Evolutionary conservation across 805 yeast species (phyloP), one percentile per base, ranked within the genome.

Genomic region (Yamadazyma ubonensis): DNA sequence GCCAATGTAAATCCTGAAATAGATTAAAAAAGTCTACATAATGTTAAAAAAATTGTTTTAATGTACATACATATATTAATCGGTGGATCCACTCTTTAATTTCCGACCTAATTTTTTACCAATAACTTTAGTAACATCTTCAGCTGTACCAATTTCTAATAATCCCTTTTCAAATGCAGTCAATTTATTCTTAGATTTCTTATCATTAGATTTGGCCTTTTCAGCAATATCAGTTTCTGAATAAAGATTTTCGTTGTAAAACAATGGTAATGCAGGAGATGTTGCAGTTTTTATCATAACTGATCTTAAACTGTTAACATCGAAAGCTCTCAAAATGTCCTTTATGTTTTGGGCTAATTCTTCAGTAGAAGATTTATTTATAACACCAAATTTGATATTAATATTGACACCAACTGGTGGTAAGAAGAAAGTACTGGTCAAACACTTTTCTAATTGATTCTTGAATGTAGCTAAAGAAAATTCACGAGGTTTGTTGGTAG

Each of bases 181-280:
- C 37, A 81, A 64, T 10, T 33, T 14, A 23, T 14, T 18, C 32
- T 36, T 41, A n/a, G 29, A n/a, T 44, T 72, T 67, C 28, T 62
- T 69, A 15, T 55, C 54, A 17, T 10, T 52, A 3, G 55, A 48
- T 19, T 53, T 54, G 5, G 36, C 47, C 17, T 54, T 50, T 14
- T 59, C 69, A 9, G 60, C 64, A 6, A 63, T 59, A 52, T 81
- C 86, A 29, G 63, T 66, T 17, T 76, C 81, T 26, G 57, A 52
- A 55, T 62, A 74, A 37, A 82, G 57, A 48, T 70, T 72, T 21
- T 83, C 82, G 33, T 83, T 70, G 55, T 81, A 78, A 63, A 71
- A 93, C 44, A 93, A 70, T 32, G 99, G 98, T 52, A 93, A 69
- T 6, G 90, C 77, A 15, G 96, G 96, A 15, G 96, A 86, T 29